Percentiles rank a stretch among this genome's conserved stretches.
phyloP scores from a whole-genome alignment of 176 grass and related monocot genomes.

The Juncus effusus region DNA sequence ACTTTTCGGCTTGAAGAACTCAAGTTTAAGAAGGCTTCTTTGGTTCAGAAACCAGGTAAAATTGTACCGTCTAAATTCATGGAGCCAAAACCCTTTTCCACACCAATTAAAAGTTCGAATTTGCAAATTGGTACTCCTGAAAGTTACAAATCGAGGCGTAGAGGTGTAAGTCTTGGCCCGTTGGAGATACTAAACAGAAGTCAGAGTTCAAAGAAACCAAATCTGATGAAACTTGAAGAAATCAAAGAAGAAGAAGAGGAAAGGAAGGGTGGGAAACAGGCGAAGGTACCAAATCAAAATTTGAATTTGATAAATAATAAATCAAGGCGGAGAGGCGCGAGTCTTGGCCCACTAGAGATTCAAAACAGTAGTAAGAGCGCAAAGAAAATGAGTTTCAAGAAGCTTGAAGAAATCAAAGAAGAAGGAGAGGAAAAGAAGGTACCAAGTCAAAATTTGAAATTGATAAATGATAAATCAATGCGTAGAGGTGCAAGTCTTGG shows the following conservation, averaged over 20 bases:
- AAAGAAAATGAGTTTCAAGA: constrained; percentile 24
- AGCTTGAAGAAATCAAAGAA: constrained; percentile 37
- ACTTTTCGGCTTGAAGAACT: constrained; percentile 27
- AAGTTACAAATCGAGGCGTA: constrained; percentile 32
- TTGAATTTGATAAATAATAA: constrained; percentile 5
- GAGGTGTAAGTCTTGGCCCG: constrained; percentile 67
- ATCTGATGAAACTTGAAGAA: constrained; percentile 30
- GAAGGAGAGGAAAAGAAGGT: constrained; percentile 18
- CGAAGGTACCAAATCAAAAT: constrained; percentile 26
- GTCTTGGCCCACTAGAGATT: constrained; percentile 80
- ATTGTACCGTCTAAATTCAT: constrained; percentile 42
- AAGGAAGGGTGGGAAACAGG: neutral
- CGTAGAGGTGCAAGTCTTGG: constrained; percentile 59
- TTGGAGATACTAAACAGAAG: constrained; percentile 58
- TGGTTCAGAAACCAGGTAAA: constrained; percentile 23
- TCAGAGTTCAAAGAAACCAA: constrained; percentile 9
- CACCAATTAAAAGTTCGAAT: neutral
- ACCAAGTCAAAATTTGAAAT: constrained; percentile 30
- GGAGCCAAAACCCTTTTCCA: constrained; percentile 13
- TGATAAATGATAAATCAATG: neutral
- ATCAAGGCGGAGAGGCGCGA: constrained; percentile 30
- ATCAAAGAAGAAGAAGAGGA: constrained; percentile 31
- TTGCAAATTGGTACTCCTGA: constrained; percentile 26
- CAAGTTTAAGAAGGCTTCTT: constrained; percentile 22
- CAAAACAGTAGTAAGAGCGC: constrained; percentile 33